Conservation (phyloP, 495 filamentous ascomycete species). For the Daldinia childiae region DNA sequence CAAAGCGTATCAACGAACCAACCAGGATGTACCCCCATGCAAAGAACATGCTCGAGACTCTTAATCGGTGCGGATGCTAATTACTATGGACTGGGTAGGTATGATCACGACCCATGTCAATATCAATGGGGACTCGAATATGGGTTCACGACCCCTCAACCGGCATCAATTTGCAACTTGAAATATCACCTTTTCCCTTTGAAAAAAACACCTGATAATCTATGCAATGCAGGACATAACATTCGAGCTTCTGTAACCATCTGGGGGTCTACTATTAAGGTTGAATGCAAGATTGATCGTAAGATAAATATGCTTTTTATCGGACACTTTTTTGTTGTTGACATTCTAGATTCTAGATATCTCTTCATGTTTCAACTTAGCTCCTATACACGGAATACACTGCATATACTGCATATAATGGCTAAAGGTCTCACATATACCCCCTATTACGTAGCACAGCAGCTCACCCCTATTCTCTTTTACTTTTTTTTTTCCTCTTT, state of each 20-base stretch:
- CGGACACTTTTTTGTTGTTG: conserved; percentile 2
- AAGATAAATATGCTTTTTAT: neutral
- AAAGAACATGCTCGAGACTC: conserved; percentile 41
- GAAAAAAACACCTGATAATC: neutral
- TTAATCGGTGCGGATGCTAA: conserved; percentile 30
- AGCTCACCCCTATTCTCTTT: neutral
- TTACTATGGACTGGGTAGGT: conserved; percentile 19
- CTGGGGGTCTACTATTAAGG: neutral
- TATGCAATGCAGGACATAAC: neutral
- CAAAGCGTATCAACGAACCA: conserved; percentile 35
- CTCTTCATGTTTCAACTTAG: conserved; percentile 6
- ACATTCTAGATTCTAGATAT: conserved; percentile 1
- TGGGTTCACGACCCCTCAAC: conserved; percentile 21
- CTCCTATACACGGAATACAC: neutral
- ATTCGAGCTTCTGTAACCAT: neutral
- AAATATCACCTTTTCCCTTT: conserved; percentile 1
- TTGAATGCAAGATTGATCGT: conserved; percentile 8
- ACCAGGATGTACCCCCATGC: conserved; percentile 26
- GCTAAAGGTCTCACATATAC: conserved; percentile 29
- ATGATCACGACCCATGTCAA: conserved; percentile 34
- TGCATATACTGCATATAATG: conserved; percentile 19
- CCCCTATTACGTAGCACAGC: conserved; percentile 21
- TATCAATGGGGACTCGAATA: conserved; percentile 30
- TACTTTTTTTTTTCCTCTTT: neutral
- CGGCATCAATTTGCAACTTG: conserved; percentile 12